Evolutionary conservation across 2,329 filamentous ascomycete genomes (phyloP).

Genomic region (Cercospora nicotianae): DNA sequence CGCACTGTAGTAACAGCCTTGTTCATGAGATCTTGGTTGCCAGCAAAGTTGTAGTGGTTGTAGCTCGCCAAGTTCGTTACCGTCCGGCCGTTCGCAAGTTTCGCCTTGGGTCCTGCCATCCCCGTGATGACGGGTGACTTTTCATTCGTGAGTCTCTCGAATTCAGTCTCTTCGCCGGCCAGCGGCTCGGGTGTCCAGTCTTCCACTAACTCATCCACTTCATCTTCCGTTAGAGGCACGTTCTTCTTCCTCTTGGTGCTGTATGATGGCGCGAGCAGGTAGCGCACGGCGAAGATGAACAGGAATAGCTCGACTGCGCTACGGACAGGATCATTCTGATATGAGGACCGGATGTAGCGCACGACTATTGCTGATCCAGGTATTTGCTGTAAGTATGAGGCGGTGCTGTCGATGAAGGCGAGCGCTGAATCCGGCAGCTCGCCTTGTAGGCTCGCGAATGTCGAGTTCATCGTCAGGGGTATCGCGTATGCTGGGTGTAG

Average conservation of each 20-base stretch:
- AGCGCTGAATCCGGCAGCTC: slow-evolving; percentile 57
- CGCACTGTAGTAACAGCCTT: slow-evolving; percentile 92
- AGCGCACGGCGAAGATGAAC: slow-evolving; percentile 92
- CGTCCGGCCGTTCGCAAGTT: slow-evolving; percentile 72
- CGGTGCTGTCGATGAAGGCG: slow-evolving; percentile 56
- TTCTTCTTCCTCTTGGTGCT: slow-evolving; percentile 87
- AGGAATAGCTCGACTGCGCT: slow-evolving; percentile 91
- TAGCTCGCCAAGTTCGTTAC: slow-evolving; percentile 92
- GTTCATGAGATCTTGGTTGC: slow-evolving; percentile 88
- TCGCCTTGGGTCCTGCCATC: slow-evolving; percentile 85
- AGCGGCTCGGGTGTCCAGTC: slow-evolving; percentile 96
- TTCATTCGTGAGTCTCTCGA: slow-evolving; percentile 81
- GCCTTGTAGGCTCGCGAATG: slow-evolving; percentile 43
- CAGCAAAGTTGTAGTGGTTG: slow-evolving; percentile 97
- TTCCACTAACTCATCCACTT: slow-evolving; percentile 94
- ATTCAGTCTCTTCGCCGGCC: slow-evolving; percentile 68
- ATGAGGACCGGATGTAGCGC: slow-evolving; percentile 94
- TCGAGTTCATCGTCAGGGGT: slow-evolving; percentile 24
- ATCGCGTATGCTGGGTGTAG: not conserved
- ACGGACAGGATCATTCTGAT: slow-evolving; percentile 94
- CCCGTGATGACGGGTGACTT: slow-evolving; percentile 85
- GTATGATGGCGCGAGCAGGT: slow-evolving; percentile 88
- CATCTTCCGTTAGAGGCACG: slow-evolving; percentile 87
- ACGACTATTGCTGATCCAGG: slow-evolving; percentile 92
- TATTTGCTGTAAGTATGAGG: slow-evolving; percentile 74